phyloP scores from a whole-genome alignment of 1,139 yeast species.

The Yamadazyma taylorii region DNA sequence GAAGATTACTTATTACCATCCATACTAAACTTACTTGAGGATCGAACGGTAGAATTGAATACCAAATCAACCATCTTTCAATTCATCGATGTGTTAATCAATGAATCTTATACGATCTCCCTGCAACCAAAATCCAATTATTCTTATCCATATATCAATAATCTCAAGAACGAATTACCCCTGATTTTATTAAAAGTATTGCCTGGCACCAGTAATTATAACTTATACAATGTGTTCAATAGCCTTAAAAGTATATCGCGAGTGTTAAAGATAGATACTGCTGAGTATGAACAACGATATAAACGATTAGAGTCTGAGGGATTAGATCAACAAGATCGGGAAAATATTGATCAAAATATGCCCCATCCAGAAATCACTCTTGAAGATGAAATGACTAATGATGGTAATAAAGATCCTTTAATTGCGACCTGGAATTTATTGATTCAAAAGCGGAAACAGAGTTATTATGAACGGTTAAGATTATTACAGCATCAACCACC shows the following conservation, averaged over 20 bases:
- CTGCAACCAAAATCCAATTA: conserved; percentile 34
- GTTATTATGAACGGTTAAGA: conserved; percentile 49
- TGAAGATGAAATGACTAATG: conserved; percentile 15
- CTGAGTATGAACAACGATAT: conserved; percentile 27
- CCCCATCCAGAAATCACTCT: conserved; percentile 35
- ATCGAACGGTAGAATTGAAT: conserved; percentile 50
- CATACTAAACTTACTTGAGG: conserved; percentile 64
- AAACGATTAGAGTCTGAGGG: conserved; percentile 24
- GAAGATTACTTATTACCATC: conserved; percentile 75
- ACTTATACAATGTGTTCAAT: conserved; percentile 46
- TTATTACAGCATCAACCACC: conserved; percentile 30
- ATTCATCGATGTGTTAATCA: conserved; percentile 60
- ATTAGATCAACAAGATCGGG: conserved; percentile 35
- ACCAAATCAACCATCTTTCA: conserved; percentile 66
- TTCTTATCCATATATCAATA: conserved; percentile 46
- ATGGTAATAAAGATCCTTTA: conserved; percentile 27
- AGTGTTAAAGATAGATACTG: conserved; percentile 31
- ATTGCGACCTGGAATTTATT: conserved; percentile 50
- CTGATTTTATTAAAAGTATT: conserved; percentile 52
- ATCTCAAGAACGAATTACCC: conserved; percentile 42
- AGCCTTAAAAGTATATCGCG: conserved; percentile 41
- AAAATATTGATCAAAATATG: conserved; percentile 30
- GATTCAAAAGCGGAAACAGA: conserved; percentile 46
- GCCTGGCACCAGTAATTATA: conserved; percentile 48
- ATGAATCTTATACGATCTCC: conserved; percentile 34